Evolutionary conservation across 2,329 filamentous ascomycete species (phyloP).

Genomic region (Rugonectria rugulosa): DNA sequence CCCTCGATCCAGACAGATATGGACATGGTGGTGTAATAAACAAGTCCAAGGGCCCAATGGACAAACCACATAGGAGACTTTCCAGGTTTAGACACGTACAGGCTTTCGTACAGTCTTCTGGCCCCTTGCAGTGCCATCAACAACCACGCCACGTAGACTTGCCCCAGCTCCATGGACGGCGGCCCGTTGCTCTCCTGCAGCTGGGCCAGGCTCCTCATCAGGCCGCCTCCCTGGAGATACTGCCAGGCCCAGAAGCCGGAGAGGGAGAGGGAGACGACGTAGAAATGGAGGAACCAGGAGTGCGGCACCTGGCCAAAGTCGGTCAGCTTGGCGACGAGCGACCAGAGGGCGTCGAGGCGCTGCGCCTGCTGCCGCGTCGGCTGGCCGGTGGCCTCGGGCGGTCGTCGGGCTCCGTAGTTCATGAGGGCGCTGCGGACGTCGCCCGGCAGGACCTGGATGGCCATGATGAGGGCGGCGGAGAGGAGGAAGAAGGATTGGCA

Average conservation of each 20-base stretch:
- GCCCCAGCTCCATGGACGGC: conserved; percentile 61
- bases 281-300: conserved; percentile 90
- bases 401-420: conserved; percentile 59
- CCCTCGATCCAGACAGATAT: conserved; percentile 87
- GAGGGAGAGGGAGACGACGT: conserved; percentile 72
- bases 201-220: conserved; percentile 58
- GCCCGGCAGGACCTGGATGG: conserved; percentile 53
- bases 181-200: conserved; percentile 41
- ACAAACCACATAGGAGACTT: conserved; percentile 83
- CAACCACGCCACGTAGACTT: conserved; percentile 71
- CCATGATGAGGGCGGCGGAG: conserved; percentile 49
- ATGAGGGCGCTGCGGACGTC: conserved; percentile 54
- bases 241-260: conserved; percentile 79
- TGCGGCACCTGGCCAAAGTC: conserved; percentile 73
- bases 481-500: conserved; percentile 59
- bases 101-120: conserved; percentile 79
- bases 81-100: conserved; percentile 66
- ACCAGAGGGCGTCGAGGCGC: conserved; percentile 27
- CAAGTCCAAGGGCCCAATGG: conserved; percentile 81
- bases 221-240: conserved; percentile 60
- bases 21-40: conserved; percentile 78
- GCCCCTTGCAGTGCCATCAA: conserved; percentile 79
- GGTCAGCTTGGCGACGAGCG: conserved; percentile 42
- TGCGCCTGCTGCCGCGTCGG: conserved; percentile 18
- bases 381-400: conserved; percentile 34